These are phyloP conservation scores for Leccinum uliginosum DNA, from an alignment of 768 basidiomycete species.

Conservation along the genomic window DNA sequence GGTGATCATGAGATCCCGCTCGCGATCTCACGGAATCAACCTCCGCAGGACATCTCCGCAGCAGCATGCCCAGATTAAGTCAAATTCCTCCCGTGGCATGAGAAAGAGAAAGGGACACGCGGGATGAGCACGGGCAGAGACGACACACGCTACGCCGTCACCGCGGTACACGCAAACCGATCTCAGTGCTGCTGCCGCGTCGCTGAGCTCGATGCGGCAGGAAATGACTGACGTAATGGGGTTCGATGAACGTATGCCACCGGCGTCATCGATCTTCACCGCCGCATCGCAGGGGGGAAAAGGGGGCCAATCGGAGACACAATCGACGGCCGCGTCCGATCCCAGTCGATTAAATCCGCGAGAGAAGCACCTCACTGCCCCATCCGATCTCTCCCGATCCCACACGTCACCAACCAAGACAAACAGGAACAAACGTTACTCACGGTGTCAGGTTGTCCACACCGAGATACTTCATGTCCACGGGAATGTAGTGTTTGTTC, in stretches of 20 bases:
- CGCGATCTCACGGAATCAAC: slow-evolving; percentile 11
- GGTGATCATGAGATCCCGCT: slow-evolving; percentile 10
- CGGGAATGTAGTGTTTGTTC: slow-evolving; percentile 93
- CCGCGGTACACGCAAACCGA: slow-evolving; percentile 14
- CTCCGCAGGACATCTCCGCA: slow-evolving; percentile 10
- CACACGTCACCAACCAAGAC: slow-evolving; percentile 18
- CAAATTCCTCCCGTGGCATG: background rate
- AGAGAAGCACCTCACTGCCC: background rate
- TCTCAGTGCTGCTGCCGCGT: background rate
- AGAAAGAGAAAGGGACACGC: slow-evolving; percentile 1
- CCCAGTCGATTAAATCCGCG: background rate
- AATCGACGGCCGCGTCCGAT: background rate
- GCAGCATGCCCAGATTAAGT: slow-evolving; percentile 5
- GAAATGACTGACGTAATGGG: slow-evolving; percentile 19
- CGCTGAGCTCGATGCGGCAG: background rate
- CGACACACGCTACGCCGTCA: slow-evolving; percentile 1
- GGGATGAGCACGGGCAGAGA: background rate
- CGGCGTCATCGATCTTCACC: slow-evolving; percentile 27
- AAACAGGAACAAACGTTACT: slow-evolving; percentile 21
- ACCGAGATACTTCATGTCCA: slow-evolving; percentile 72
- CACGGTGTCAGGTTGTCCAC: slow-evolving; percentile 69
- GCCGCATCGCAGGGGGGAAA: slow-evolving; percentile 7
- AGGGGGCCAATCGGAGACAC: slow-evolving; percentile 10
- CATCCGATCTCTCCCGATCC: slow-evolving; percentile 8
- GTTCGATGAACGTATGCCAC: slow-evolving; percentile 20